phyloP scores from a whole-genome alignment of 306 rosid species.

The Fragaria iinumae region DNA sequence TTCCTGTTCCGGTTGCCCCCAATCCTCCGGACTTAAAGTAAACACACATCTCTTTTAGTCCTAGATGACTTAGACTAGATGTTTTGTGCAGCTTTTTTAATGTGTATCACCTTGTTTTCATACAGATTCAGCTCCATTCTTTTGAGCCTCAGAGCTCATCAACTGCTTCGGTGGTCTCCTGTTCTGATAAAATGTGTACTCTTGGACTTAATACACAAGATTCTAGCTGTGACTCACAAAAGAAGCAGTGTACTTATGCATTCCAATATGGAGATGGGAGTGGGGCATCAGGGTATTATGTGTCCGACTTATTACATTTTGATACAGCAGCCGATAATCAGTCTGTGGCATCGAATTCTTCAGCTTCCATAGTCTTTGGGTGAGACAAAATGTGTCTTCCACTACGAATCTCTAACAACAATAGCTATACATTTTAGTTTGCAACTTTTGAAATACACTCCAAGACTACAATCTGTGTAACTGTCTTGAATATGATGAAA shows the following conservation, averaged over 20 bases:
- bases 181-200: slow-evolving; percentile 64
- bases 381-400: slow-evolving; percentile 28
- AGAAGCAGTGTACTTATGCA: slow-evolving; percentile 58
- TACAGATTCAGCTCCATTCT: slow-evolving; percentile 61
- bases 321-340: slow-evolving; percentile 41
- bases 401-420: neutral
- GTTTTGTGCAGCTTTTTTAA: neutral
- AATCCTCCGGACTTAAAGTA: slow-evolving; percentile 64
- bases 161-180: slow-evolving; percentile 56
- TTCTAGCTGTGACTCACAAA: slow-evolving; percentile 55
- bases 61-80: neutral
- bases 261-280: slow-evolving; percentile 90
- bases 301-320: slow-evolving; percentile 60
- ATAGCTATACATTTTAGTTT: neutral
- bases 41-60: neutral
- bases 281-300: slow-evolving; percentile 73
- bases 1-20: slow-evolving; percentile 74
- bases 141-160: slow-evolving; percentile 60
- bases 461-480: neutral
- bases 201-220: slow-evolving; percentile 55
- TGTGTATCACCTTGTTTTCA: neutral
- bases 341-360: slow-evolving; percentile 50
- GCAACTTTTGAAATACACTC: neutral
- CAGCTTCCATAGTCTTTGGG: slow-evolving; percentile 77
- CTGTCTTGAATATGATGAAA: neutral